Evolutionary conservation across 1,284 basidiomycete genomes (phyloP), one percentile per base, ranked within the genome.

Genomic region (Inonotus hispidus): DNA sequence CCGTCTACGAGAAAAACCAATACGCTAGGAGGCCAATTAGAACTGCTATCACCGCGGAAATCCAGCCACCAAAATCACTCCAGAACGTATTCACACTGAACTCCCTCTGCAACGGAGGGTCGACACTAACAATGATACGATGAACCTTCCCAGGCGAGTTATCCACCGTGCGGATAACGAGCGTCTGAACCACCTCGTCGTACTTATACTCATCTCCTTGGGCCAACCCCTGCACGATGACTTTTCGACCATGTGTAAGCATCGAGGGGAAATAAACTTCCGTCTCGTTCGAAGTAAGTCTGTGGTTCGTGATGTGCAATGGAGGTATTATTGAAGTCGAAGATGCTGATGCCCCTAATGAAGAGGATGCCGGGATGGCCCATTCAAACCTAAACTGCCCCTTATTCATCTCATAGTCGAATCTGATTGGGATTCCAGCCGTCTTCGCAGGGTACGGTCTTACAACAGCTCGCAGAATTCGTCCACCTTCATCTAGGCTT

Each of bases 361-460:
- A 14, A 21, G 43, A 32, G 11, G n/a, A n/a, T n/a, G 27, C 6
- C 7, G 79, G 79, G 49, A 78, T 76, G 2, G 71, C 73, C 88
- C 88, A 92, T 65, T 82, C 80, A 65, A 80, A 90, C 2, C 72
- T 73, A 67, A 90, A 85, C 13, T 72, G 70, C 1, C 88, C 87
- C 0, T 81, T 83, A 56, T 82, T 86, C 75, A 88, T 79, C 69
- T 92, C 89, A 68, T 91, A 91, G 25, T 82, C 76, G 68, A 88
- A 89, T 25, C 71, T 71, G 14, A 83, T 69, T 0, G 90, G 90
- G 13, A 89, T 79, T 11, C 90, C 90, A 0, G 88, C 87, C 0
- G 84, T 87, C 73, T 92, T 92, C 37, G 89, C 85, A 2, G 90
- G 79, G 69, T 92, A 92, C 14, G 90, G 90, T 5, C 90, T 78